These are phyloP conservation scores for Capsicum baccatum DNA, from an alignment of 257 asterid species.

Conservation along the genomic window DNA sequence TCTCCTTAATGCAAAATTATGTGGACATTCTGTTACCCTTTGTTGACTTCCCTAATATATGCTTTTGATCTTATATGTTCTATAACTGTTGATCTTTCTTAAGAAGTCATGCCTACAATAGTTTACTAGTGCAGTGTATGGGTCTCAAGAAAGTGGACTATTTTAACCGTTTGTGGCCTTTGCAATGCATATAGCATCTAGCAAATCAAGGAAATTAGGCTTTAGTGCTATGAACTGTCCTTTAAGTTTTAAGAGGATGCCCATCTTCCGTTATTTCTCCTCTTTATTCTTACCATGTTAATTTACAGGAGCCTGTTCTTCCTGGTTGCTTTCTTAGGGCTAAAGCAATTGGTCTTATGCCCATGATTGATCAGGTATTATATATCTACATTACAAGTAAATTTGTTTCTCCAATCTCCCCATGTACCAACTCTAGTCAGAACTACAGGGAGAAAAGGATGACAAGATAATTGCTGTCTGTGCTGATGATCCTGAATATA, in stretches of 20 bases:
- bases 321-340: conserved; percentile 98
- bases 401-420: neutral
- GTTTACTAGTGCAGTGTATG: neutral
- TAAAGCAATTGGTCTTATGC: conserved; percentile 97
- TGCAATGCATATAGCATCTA: neutral
- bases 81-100: neutral
- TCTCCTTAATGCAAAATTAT: neutral
- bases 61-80: neutral
- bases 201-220: neutral
- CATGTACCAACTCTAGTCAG: neutral
- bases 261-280: neutral
- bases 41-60: neutral
- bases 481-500: conserved; percentile 93
- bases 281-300: neutral
- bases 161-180: conserved; percentile 3
- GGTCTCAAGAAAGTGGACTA: neutral
- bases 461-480: conserved; percentile 98
- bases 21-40: neutral
- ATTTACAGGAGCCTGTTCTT: conserved; percentile 77
- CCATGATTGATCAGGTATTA: conserved; percentile 95
- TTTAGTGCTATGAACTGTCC: conserved; percentile 1
- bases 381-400: neutral
- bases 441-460: conserved; percentile 81
- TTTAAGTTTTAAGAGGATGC: neutral
- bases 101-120: neutral